phyloP scores from a whole-genome alignment of 352 stramenopile genomes.

The Globisporangium solare region DNA sequence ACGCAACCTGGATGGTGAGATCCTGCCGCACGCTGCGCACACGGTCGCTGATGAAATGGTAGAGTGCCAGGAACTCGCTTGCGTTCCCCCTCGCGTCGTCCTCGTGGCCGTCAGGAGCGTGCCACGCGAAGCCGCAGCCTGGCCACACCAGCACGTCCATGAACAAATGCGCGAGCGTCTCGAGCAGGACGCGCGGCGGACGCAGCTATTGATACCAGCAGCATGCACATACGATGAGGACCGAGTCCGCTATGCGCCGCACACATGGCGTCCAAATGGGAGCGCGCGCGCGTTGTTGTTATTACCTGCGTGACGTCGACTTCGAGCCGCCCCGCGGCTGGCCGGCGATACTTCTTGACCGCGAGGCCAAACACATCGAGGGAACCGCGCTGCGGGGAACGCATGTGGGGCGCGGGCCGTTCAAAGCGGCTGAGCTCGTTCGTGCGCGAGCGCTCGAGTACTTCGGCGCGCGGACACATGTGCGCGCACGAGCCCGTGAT shows the following conservation, averaged over 20 bases:
- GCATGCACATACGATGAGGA: not conserved
- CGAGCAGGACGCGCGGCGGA: conserved; percentile 30
- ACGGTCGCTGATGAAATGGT: conserved; percentile 72
- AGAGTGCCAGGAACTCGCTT: conserved; percentile 44
- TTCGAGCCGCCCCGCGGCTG: conserved; percentile 34
- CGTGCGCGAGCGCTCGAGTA: conserved; percentile 23
- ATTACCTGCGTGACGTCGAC: conserved; percentile 13
- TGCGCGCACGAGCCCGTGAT: conserved; percentile 20
- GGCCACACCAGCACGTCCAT: conserved; percentile 27
- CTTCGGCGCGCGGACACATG: conserved; percentile 31
- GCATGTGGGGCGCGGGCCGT: not conserved
- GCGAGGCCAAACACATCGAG: conserved; percentile 14
- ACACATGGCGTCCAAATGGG: no score
- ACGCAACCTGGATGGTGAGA: conserved; percentile 55
- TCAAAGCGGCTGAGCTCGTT: conserved; percentile 53
- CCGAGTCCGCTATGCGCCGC: not conserved
- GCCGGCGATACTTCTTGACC: conserved; percentile 55
- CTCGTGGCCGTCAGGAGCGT: no score
- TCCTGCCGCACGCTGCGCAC: conserved; percentile 68
- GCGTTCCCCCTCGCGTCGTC: not conserved
- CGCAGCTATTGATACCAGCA: conserved; percentile 24
- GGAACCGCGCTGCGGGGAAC: not conserved
- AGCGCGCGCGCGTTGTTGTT: no score
- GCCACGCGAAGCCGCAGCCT: conserved; percentile 30
- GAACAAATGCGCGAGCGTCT: conserved; percentile 43